Evolutionary conservation across 177 flowering plant genomes (phyloP).

Genomic region (Vitis hybrid): DNA sequence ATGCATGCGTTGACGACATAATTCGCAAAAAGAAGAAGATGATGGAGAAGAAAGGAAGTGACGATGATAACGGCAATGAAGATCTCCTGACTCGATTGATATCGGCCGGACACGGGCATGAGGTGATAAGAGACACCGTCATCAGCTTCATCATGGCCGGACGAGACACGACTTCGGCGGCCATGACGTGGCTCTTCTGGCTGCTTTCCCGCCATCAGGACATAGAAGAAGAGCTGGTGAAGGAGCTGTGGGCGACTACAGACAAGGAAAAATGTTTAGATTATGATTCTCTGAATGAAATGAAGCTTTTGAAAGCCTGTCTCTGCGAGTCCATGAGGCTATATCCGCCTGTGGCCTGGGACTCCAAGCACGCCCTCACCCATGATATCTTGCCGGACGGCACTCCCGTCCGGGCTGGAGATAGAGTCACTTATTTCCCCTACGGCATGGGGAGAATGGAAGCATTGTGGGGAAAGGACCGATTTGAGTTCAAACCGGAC

Average conservation of each 20-base stretch:
- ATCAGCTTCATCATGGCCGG: slow-evolving; percentile 89
- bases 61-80: neutral
- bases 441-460: slow-evolving; percentile 98
- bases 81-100: slow-evolving; percentile 64
- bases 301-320: slow-evolving; percentile 58
- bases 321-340: slow-evolving; percentile 80
- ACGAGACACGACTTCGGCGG: slow-evolving; percentile 81
- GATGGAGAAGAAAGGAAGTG: neutral
- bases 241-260: slow-evolving; percentile 23
- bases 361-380: slow-evolving; percentile 72
- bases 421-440: slow-evolving; percentile 80
- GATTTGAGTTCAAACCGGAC: slow-evolving; percentile 68
- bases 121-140: slow-evolving; percentile 62
- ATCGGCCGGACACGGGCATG: slow-evolving; percentile 44
- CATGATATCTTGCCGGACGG: slow-evolving; percentile 80
- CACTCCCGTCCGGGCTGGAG: slow-evolving; percentile 52
- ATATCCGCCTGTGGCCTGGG: slow-evolving; percentile 90
- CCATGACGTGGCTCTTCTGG: slow-evolving; percentile 92
- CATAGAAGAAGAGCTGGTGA: slow-evolving; percentile 29
- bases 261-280: neutral
- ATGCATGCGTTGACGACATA: slow-evolving; percentile 33
- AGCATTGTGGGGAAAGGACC: slow-evolving; percentile 75
- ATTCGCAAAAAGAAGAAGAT: slow-evolving; percentile 32
- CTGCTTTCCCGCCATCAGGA: slow-evolving; percentile 36
- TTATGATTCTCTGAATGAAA: slow-evolving; percentile 46